A percentile compares a stretch with the other conserved stretches of the same genome.
phyloP scores from a whole-genome alignment of 495 filamentous ascomycete species.

The Letharia columbiana region DNA sequence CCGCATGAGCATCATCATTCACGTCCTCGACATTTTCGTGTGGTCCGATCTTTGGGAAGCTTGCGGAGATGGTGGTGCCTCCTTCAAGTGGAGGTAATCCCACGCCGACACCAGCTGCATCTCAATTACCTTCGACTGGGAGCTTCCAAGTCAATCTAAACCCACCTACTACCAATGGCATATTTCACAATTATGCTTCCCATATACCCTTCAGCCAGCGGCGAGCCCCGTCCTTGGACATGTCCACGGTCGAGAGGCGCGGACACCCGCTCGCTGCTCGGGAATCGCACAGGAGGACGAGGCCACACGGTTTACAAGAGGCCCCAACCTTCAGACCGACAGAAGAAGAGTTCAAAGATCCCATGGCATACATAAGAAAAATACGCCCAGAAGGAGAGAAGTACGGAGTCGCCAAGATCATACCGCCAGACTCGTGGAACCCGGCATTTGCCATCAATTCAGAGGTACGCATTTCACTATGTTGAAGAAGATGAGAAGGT shows the following conservation, averaged over 20 bases:
- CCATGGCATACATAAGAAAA: conserved; percentile 82
- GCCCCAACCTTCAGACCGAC: conserved; percentile 88
- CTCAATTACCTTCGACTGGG: conserved; percentile 27
- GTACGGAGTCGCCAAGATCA: conserved; percentile 90
- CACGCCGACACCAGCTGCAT: conserved; percentile 32
- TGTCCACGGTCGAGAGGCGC: conserved; percentile 84
- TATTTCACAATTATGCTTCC: conserved; percentile 23
- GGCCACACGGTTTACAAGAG: conserved; percentile 78
- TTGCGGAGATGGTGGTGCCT: conserved; percentile 42
- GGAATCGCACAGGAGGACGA: conserved; percentile 64
- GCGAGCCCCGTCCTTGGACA: conserved; percentile 64
- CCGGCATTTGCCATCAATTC: conserved; percentile 94
- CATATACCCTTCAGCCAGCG: conserved; percentile 62
- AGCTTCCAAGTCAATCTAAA: conserved; percentile 31
- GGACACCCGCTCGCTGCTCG: conserved; percentile 66
- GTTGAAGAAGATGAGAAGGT: background rate
- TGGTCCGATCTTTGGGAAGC: conserved; percentile 9
- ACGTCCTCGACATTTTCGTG: background rate
- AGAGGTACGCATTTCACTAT: conserved; percentile 55
- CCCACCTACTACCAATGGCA: conserved; percentile 41
- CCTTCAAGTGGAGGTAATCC: conserved; percentile 40
- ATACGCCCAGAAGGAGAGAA: conserved; percentile 74
- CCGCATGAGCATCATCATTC: conserved; percentile 10
- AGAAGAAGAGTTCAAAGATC: conserved; percentile 89
- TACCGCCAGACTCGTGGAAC: conserved; percentile 89